Evolutionary conservation across 352 stramenopile species (phyloP).

Genomic region (Phytophthora meadii): DNA sequence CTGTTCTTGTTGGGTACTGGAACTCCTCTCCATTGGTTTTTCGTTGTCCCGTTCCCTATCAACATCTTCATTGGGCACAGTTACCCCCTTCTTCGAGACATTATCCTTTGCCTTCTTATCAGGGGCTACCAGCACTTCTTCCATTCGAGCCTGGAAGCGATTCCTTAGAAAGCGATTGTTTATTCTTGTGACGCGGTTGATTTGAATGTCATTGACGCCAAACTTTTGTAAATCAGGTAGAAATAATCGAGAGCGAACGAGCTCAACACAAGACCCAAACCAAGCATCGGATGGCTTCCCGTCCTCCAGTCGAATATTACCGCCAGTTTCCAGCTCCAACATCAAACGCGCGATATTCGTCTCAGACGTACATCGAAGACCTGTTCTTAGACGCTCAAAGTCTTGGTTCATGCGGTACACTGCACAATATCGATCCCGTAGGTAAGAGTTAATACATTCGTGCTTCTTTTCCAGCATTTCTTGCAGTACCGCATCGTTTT

Average conservation of each 20-base stretch:
- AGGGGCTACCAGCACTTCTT: conserved; percentile 70
- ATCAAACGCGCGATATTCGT: conserved; percentile 84
- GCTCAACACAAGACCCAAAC: conserved; percentile 85
- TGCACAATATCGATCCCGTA: conserved; percentile 44
- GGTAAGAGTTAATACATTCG: conserved; percentile 42
- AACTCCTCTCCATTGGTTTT: conserved; percentile 1
- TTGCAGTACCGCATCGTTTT: conserved; percentile 7
- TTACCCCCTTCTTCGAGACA: conserved; percentile 82
- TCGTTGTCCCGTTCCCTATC: conserved; percentile 13
- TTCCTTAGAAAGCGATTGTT: conserved; percentile 91
- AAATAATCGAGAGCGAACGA: conserved; percentile 81
- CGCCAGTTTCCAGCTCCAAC: conserved; percentile 91
- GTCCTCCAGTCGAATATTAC: conserved; percentile 92
- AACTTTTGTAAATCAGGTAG: conserved; percentile 57
- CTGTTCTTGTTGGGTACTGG: conserved; percentile 7
- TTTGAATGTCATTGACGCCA: conserved; percentile 68
- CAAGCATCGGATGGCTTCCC: conserved; percentile 82
- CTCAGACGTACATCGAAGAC: conserved; percentile 64
- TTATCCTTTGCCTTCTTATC: conserved; percentile 78
- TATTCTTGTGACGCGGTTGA: conserved; percentile 88
- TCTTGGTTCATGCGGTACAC: conserved; percentile 68
- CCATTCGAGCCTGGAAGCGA: conserved; percentile 86
- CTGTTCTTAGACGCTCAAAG: conserved; percentile 56
- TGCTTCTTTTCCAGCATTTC: conserved; percentile 51
- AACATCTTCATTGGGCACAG: conserved; percentile 46